Percentiles rank a stretch among this genome's conserved stretches.
phyloP scores from a whole-genome alignment of 305 asterid genomes.

The Solanum hybrid region DNA sequence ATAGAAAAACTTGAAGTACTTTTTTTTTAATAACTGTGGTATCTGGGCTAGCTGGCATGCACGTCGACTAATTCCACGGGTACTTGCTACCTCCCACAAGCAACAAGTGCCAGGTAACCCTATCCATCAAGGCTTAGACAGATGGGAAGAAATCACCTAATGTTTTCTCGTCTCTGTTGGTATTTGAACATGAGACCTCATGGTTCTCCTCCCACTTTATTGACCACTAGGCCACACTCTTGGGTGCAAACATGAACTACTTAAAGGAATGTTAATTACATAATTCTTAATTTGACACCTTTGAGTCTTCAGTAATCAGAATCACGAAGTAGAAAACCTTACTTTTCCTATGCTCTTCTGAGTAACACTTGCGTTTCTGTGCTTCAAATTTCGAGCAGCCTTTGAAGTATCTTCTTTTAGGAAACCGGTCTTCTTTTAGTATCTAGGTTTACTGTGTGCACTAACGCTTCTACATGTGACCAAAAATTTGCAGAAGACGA shows the following conservation, averaged over 20 bases:
- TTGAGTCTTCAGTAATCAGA: not conserved
- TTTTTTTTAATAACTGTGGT: not conserved
- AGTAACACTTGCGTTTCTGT: not conserved
- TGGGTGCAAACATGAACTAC: not conserved
- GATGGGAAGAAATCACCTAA: not conserved
- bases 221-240: not conserved
- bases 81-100: not conserved
- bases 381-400: not conserved
- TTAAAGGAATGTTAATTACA: not conserved
- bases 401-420: not conserved
- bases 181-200: not conserved
- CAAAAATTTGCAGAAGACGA: slow-evolving; percentile 42
- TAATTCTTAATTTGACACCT: not conserved
- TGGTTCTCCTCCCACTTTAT: not conserved
- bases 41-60: not conserved
- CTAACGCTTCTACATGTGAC: slow-evolving; percentile 2
- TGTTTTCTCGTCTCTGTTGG: not conserved
- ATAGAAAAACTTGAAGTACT: not conserved
- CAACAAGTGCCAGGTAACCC: not conserved
- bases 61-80: not conserved
- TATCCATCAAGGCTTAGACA: not conserved
- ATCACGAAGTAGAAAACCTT: not conserved
- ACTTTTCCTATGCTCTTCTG: not conserved
- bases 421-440: not conserved
- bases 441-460: not conserved